These are phyloP conservation scores for Teratosphaeria epicoccoides DNA, from an alignment of 2,329 filamentous ascomycete species.

Conservation along the genomic window DNA sequence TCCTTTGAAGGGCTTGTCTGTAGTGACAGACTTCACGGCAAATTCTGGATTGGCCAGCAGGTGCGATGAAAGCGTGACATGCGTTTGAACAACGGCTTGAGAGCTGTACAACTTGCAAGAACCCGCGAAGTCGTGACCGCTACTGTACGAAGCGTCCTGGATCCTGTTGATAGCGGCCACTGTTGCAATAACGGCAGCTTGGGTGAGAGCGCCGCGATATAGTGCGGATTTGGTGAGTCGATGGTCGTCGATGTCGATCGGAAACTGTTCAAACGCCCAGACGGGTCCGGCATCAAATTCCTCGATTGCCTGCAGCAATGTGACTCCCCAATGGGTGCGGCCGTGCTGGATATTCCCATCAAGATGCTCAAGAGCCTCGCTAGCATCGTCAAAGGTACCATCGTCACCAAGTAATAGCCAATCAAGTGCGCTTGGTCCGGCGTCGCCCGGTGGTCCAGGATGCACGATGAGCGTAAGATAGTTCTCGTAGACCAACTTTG, in stretches of 20 bases:
- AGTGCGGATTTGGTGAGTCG: conserved; percentile 33
- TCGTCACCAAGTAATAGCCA: conserved; percentile 36
- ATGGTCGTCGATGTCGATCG: conserved; percentile 31
- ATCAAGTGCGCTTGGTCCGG: conserved; percentile 33
- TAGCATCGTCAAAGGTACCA: conserved; percentile 25
- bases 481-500: conserved; percentile 27
- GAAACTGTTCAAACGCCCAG: conserved; percentile 36
- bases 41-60: conserved; percentile 22
- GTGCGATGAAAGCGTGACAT: conserved; percentile 10
- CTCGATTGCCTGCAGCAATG: conserved; percentile 31
- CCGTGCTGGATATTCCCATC: conserved; percentile 21
- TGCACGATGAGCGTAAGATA: conserved; percentile 30
- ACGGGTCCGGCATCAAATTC: conserved; percentile 36
- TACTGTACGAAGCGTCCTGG: conserved; percentile 16
- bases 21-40: conserved; percentile 23
- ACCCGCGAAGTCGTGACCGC: conserved; percentile 1
- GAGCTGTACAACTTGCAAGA: not conserved
- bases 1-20: conserved; percentile 30
- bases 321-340: conserved; percentile 33
- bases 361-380: conserved; percentile 21
- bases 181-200: conserved; percentile 30
- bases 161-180: conserved; percentile 30
- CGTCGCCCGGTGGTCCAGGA: conserved; percentile 34
- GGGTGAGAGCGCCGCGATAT: conserved; percentile 31
- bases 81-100: not conserved